These are phyloP conservation scores for Phyllosticta citribraziliensis DNA, from an alignment of 2,329 filamentous ascomycete genomes.

Conservation along the genomic window DNA sequence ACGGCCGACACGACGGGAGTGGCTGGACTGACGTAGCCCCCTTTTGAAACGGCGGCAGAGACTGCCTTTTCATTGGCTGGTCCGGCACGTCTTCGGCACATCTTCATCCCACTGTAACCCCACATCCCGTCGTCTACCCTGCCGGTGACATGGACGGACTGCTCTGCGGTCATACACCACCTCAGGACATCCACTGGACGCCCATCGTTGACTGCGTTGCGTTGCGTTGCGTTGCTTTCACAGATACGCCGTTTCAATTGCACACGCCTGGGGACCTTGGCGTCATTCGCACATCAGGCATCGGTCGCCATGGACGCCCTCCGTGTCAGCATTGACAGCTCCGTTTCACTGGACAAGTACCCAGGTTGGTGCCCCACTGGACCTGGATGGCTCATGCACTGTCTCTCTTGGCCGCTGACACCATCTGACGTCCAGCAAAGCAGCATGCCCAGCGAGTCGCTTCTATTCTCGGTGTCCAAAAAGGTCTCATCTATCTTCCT, in stretches of 20 bases:
- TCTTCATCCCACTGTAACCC: too few relatives aligned
- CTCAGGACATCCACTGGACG: too few relatives aligned
- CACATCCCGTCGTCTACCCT: too few relatives aligned
- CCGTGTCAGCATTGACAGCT: background rate
- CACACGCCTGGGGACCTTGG: background rate
- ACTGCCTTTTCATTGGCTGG: too few relatives aligned
- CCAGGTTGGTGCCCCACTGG: slow-evolving; percentile 22
- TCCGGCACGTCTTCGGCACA: too few relatives aligned
- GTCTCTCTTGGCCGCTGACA: slow-evolving; percentile 2
- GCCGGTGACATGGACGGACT: too few relatives aligned
- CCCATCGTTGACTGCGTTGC: too few relatives aligned
- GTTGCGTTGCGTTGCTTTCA: too few relatives aligned
- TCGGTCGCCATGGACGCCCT: background rate
- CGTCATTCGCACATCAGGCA: background rate
- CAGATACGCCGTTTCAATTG: too few relatives aligned
- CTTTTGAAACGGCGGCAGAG: too few relatives aligned
- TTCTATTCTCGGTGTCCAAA: slow-evolving; percentile 22
- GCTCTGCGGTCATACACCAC: too few relatives aligned
- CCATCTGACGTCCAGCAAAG: slow-evolving; percentile 21
- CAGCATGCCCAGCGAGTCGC: slow-evolving; percentile 31
- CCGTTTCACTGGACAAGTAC: slow-evolving; percentile 27
- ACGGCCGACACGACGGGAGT: background rate
- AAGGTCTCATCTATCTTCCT: slow-evolving; percentile 46
- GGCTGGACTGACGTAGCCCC: background rate
- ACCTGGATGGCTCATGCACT: background rate